Evolutionary conservation across 225 moss, liverwort and hornwort species (phyloP).

Genomic region (Physcomitrium patens): DNA sequence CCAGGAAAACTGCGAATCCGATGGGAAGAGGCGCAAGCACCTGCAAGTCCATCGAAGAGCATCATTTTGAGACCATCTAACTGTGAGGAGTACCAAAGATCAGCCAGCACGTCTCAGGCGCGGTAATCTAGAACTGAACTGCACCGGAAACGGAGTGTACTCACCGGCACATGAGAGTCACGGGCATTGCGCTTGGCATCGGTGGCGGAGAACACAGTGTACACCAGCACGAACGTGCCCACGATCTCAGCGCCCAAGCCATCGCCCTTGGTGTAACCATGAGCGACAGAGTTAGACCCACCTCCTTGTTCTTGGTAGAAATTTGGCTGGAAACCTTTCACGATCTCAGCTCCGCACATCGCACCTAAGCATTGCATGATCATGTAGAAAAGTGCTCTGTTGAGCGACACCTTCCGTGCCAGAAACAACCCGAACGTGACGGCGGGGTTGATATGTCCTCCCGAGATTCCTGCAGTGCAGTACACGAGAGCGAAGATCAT

Average conservation of each 20-base stretch:
- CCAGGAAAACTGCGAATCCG: slow-evolving; percentile 49
- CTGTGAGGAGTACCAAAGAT: too few relatives aligned
- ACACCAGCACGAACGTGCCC: slow-evolving; percentile 57
- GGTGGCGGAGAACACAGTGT: slow-evolving; percentile 56
- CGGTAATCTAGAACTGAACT: too few relatives aligned
- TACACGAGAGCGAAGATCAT: slow-evolving; percentile 67
- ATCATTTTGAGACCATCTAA: too few relatives aligned
- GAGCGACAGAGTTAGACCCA: slow-evolving; percentile 27
- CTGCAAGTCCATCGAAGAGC: slow-evolving; percentile 14
- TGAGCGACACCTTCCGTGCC: slow-evolving; percentile 50
- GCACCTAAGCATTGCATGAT: slow-evolving; percentile 58
- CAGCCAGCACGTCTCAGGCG: too few relatives aligned
- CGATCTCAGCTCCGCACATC: slow-evolving; percentile 48
- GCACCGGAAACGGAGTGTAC: not conserved
- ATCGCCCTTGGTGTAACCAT: slow-evolving; percentile 50
- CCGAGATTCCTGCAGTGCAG: slow-evolving; percentile 62
- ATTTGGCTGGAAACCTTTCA: slow-evolving; percentile 43
- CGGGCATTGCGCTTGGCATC: slow-evolving; percentile 57
- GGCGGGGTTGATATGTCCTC: slow-evolving; percentile 54
- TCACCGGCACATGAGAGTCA: slow-evolving; percentile 55
- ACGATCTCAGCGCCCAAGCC: slow-evolving; percentile 53
- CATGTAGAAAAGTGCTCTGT: slow-evolving; percentile 41
- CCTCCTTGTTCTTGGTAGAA: slow-evolving; percentile 36
- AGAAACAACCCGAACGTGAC: slow-evolving; percentile 49
- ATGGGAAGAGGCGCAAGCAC: slow-evolving; percentile 47